Conservation (phyloP, 495 filamentous ascomycete genomes). For the Penicillium crystallinum region DNA sequence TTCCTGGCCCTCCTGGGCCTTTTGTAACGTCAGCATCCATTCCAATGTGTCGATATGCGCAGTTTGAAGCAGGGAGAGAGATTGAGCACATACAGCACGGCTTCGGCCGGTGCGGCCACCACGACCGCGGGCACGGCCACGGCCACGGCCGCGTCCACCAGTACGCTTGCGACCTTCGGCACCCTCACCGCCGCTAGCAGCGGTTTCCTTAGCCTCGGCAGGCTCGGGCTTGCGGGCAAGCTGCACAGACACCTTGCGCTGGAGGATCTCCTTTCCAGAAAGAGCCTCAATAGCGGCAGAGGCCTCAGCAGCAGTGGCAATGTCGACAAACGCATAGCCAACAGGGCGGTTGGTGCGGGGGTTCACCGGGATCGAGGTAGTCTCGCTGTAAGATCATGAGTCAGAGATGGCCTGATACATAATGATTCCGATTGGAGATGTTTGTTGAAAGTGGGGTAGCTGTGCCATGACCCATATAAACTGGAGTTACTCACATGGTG, state of each 20-base stretch:
- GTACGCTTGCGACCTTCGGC: constrained; percentile 75
- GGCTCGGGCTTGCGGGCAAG: constrained; percentile 95
- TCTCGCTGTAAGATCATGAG: constrained; percentile 62
- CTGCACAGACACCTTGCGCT: constrained; percentile 98
- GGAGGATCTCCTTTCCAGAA: constrained; percentile 92
- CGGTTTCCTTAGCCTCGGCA: constrained; percentile 70
- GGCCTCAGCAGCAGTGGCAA: constrained; percentile 88
- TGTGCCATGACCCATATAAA: neutral
- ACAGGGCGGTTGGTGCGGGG: constrained; percentile 96
- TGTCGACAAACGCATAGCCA: constrained; percentile 97
- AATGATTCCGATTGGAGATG: neutral
- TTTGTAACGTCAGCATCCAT: constrained; percentile 4
- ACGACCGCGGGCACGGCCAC: constrained; percentile 69
- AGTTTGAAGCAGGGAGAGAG: neutral
- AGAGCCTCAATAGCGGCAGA: constrained; percentile 90
- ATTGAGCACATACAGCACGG: constrained; percentile 56
- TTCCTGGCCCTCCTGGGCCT: constrained; percentile 28
- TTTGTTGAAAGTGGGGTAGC: neutral
- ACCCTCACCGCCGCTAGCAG: constrained; percentile 59
- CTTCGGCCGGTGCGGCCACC: constrained; percentile 59
- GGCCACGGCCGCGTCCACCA: constrained; percentile 68
- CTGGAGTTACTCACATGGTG: constrained; percentile 77
- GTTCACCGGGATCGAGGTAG: constrained; percentile 96
- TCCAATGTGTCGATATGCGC: neutral
- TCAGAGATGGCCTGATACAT: neutral